Evolutionary conservation across 495 filamentous ascomycete genomes (phyloP), one percentile per base, ranked within the genome.

Genomic region (Clohesyomyces aquaticus): DNA sequence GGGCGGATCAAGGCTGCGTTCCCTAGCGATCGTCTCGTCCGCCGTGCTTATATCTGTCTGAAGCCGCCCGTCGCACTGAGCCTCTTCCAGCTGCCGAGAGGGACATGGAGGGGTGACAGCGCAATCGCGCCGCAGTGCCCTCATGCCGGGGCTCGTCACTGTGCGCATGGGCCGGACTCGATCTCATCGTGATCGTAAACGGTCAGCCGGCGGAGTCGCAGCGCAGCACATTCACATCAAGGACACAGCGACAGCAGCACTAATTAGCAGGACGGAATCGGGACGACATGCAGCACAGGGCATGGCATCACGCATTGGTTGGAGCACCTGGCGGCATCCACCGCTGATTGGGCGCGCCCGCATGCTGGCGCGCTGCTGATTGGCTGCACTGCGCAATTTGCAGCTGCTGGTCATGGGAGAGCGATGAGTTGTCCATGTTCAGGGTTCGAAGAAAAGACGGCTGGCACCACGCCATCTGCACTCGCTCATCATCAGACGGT

Each of bases 361-460:
- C 63, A 59, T 29, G 27, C 3, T 23, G 22, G 42, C 48, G 29
- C n/a, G 16, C 21, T 14, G 25, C 16, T 59, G 54, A 63, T 65
- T 65, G 66, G 66, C 41, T 22, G 55, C 25, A 14, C 11, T 21
- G 21, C 26, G 29, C 35, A 54, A 38, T 28, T 42, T 19, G 16
- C 23, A 32, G 27, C 56, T 59, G 54, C 48, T 26, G 32, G 59
- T 32, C 54, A 43, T 46, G 59, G 48, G 26, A 59, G 32, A 6
- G 59, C 46, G 66, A 69, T 69, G 66, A 60, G 66, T 61, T 69
- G 66, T 64, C 66, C 42, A 26, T 55, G 18, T 49, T 18, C 27
- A 16, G 61, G 51, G 32, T 38, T 23, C 3, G n/a, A n/a, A 26
- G 3, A 16, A 19, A 48, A 26, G 11, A 25, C 50, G 49, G 4